Evolutionary conservation across 2,329 filamentous ascomycete genomes (phyloP).

Genomic region (Penicillium brevicompactum): DNA sequence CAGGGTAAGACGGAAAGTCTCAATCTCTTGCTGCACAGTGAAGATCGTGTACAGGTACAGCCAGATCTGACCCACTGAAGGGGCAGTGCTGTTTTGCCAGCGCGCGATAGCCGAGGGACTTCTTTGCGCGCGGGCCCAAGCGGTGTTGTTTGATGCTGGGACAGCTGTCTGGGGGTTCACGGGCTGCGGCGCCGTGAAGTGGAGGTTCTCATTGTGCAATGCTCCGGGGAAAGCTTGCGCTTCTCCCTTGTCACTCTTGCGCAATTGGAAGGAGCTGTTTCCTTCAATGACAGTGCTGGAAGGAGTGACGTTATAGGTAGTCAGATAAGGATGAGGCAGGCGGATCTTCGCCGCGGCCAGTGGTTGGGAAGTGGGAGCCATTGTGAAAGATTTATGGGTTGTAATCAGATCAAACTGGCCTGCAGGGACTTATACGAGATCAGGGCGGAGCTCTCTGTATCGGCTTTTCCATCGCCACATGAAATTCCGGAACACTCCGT

Average conservation of each 20-base stretch:
- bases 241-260: conserved; percentile 26
- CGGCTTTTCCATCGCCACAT: background rate
- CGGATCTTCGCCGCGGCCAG: conserved; percentile 13
- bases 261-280: conserved; percentile 20
- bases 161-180: conserved; percentile 10
- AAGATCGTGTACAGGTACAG: conserved; percentile 50
- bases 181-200: conserved; percentile 36
- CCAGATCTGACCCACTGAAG: conserved; percentile 50
- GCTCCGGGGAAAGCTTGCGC: conserved; percentile 36
- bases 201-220: conserved; percentile 41
- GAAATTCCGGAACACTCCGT: conserved; percentile 8
- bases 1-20: conserved; percentile 47
- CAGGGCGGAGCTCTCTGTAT: background rate
- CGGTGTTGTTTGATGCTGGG: conserved; percentile 26
- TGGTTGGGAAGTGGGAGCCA: conserved; percentile 4
- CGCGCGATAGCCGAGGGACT: conserved; percentile 42
- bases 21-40: conserved; percentile 43
- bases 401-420: conserved; percentile 1
- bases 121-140: conserved; percentile 49
- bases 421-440: background rate
- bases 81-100: conserved; percentile 39
- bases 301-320: conserved; percentile 33
- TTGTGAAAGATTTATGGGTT: background rate
- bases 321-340: conserved; percentile 51
- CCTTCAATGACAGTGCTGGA: conserved; percentile 30